Base-by-base conservation (phyloP, 2,329 filamentous ascomycete genomes). In the Pseudocercospora macadamiae region DNA sequence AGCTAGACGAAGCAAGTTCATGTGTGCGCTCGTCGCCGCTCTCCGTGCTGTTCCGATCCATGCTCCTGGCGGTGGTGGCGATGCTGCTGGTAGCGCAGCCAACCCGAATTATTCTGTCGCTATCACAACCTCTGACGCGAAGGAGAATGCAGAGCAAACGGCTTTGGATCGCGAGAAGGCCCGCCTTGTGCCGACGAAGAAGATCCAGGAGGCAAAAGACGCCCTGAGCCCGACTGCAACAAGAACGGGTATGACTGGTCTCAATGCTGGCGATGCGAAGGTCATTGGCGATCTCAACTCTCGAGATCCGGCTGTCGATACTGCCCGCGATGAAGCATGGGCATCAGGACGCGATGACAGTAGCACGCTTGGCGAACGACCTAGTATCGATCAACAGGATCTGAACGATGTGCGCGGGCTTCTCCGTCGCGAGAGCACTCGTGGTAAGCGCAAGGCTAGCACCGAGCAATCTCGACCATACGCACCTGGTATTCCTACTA, bases 1-100 rank as follows among this genome's bases (percentile, higher is more conserved):
- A 16, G 84, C 89, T 5, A 87, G 93, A 53, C 87, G 93, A 61
- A 96, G 90, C 73, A 97, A 96, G 76, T 97, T 99, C 78, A 96
- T 97, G 87, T 96, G 93, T 71, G 95, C 95, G 0, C 80, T 99
- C 59, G 88, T 95, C 3, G 76, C 92, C 7, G 92, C 93, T 3
- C 79, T 97, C 59, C 90, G 91, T 76, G 92, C 89, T 77, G 83
- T 99, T 16, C 93, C 93, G 8, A 93, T 99, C 70, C 84, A 91
- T 67, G 86, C 80, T 18, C 93, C 93, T 56, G 92, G 89, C 37
- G 92, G 89, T 59, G 90, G 87, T 56, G 79, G 77, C 61, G 79
- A 83, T 58, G 85, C 83, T 37, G 83, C 89, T 4, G 85, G 82
- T 28, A 82, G 80, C 62, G 75, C 76, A 28, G 79, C 79, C n/a